Evolutionary conservation across 768 basidiomycete species (phyloP), one percentile per base, ranked within the genome.

Genomic region (Neoboletus subvelutipes): DNA sequence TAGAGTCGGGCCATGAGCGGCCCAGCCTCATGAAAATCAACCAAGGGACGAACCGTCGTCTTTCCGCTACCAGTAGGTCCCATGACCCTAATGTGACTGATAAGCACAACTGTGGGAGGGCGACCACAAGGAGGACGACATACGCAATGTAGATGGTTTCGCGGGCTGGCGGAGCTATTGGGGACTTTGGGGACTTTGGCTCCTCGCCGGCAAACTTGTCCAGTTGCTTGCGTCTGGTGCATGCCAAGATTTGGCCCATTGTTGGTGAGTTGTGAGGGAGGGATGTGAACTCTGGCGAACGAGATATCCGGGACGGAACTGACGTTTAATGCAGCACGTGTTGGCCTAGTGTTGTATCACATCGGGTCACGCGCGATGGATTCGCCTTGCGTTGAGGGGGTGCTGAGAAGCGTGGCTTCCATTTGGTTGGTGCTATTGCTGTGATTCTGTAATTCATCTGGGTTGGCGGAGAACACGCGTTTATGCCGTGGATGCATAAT

Each of bases 21-120:
- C 36, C 26, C 5, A 4, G 31, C 13, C 1, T 22, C 18, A 37
- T 41, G 5, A 34, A 22, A 13, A 49, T 41, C 8, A 26, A 49
- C 15, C 18, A n/a, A 28, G 42, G 46, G 56, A 68, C 68, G 8
- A 1, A 72, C 71, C 49, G 71, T 73, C 42, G 71, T 73, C 64
- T 72, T 72, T 29, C 71, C 71, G n/a, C 66, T 73, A 8, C 71
- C 71, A 50, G 71, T 72, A 37, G 66, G 62, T n/a, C 71, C 71
- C 71, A 72, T 72, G 56, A 71, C 66, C 15, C 69, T 71, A 60
- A 63, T 50, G 59, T 52, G 56, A 60, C 52, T 56, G 69, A 71
- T 70, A 70, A 70, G 70, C 40, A 61, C 15, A 29, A 0, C 13
- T 39, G 45, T 20, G 46, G n/a, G 55, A 39, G 31, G 40, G 26